These are phyloP conservation scores for Clonostachys chloroleuca DNA, from an alignment of 2,329 filamentous ascomycete species.

Conservation along the genomic window DNA sequence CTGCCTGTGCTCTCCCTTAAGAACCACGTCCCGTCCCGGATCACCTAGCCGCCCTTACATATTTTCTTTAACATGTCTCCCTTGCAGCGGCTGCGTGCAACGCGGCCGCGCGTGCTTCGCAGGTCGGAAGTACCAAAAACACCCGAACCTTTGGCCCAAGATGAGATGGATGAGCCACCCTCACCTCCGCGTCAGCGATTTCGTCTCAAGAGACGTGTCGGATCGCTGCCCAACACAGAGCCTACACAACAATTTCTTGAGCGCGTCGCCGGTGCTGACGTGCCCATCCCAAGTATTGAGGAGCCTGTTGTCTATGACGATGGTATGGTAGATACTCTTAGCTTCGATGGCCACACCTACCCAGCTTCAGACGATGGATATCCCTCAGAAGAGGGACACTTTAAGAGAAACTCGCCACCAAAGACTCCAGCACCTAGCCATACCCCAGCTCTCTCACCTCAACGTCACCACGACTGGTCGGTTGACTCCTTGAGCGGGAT, in stretches of 20 bases:
- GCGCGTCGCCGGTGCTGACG: slow-evolving; percentile 60
- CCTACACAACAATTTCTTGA: slow-evolving; percentile 64
- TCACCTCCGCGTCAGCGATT: slow-evolving; percentile 49
- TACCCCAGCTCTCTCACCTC: slow-evolving; percentile 30
- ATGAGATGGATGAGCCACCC: slow-evolving; percentile 30
- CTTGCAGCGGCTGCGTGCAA: slow-evolving; percentile 37
- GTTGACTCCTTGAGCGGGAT: slow-evolving; percentile 52
- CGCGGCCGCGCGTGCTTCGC: slow-evolving; percentile 37
- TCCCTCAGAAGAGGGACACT: slow-evolving; percentile 22
- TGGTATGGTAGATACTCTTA: slow-evolving; percentile 32
- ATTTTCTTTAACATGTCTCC: slow-evolving; percentile 32
- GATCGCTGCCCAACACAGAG: slow-evolving; percentile 48
- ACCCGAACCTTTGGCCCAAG: slow-evolving; percentile 38
- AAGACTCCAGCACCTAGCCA: slow-evolving; percentile 52
- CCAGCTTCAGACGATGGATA: slow-evolving; percentile 22
- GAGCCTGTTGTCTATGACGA: slow-evolving; percentile 41
- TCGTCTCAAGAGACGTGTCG: slow-evolving; percentile 50
- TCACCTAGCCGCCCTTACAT: background rate
- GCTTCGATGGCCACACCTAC: slow-evolving; percentile 24
- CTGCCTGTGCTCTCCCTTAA: too few relatives aligned
- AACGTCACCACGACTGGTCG: slow-evolving; percentile 54
- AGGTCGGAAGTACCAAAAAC: slow-evolving; percentile 38
- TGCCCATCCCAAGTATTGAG: slow-evolving; percentile 62
- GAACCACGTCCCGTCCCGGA: too few relatives aligned
- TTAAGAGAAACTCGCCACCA: slow-evolving; percentile 46